Evolutionary conservation across 225 moss, liverwort and hornwort genomes (phyloP).

Genomic region (Polytrichum commune): DNA sequence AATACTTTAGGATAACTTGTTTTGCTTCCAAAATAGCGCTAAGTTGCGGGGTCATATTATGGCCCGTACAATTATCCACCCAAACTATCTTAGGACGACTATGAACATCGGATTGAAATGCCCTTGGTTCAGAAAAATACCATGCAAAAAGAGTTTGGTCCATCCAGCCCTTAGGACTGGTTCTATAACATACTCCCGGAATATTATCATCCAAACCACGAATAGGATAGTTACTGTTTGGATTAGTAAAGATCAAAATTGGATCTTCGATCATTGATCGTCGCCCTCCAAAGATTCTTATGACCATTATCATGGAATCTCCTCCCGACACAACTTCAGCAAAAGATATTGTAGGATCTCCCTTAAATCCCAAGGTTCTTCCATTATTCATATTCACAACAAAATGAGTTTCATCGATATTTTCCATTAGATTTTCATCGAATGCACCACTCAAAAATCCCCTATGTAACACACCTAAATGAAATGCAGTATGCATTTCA

Average conservation of each 20-base stretch:
- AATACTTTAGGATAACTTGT: background rate
- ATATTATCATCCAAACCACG: background rate
- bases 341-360: no score
- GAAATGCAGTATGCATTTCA: no score
- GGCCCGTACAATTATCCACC: background rate
- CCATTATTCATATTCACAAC: no score
- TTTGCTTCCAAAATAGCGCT: background rate
- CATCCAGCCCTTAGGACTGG: background rate
- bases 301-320: conserved; percentile 12
- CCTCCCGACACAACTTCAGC: no score
- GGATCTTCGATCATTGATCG: conserved; percentile 2
- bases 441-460: no score
- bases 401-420: no score
- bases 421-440: no score
- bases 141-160: background rate
- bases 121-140: background rate
- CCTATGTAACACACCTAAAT: no score
- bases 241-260: conserved; percentile 4
- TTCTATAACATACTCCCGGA: background rate
- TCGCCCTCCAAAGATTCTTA: background rate
- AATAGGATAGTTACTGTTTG: no score
- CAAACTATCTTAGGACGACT: background rate
- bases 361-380: no score
- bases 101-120: background rate
- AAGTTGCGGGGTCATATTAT: background rate